These are phyloP conservation scores for Solanum sejunctum DNA, from an alignment of 257 asterid genomes.

Conservation along the genomic window DNA sequence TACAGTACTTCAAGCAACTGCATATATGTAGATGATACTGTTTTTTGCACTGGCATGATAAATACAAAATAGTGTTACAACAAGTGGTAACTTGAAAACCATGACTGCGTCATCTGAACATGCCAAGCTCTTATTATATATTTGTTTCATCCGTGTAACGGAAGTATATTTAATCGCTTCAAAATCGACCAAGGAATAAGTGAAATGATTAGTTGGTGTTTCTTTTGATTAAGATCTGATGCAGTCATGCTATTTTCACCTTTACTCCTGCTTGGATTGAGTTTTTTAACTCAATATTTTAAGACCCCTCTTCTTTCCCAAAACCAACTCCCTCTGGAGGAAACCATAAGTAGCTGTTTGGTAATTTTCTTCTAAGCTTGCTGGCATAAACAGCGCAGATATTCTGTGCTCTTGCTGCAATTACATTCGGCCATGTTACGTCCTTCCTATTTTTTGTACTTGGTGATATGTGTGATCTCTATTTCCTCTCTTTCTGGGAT, in stretches of 20 bases:
- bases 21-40: not conserved
- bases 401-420: not conserved
- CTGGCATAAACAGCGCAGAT: not conserved
- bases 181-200: not conserved
- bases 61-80: not conserved
- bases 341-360: not conserved
- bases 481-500: not conserved
- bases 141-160: not conserved
- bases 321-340: not conserved
- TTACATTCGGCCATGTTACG: not conserved
- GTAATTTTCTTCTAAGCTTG: not conserved
- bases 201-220: not conserved
- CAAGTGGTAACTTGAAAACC: not conserved
- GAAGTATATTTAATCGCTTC: not conserved
- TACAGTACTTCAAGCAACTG: not conserved
- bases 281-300: not conserved
- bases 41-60: not conserved
- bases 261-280: not conserved
- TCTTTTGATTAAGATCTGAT: not conserved
- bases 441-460: not conserved
- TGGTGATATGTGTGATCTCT: not conserved
- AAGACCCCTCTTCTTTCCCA: not conserved
- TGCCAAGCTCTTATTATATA: not conserved
- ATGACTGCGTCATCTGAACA: not conserved
- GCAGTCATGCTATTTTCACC: not conserved